Evolutionary conservation across 805 yeast genomes (phyloP), one percentile per base, ranked within the genome.

Genomic region (Komagataella ulmi): DNA sequence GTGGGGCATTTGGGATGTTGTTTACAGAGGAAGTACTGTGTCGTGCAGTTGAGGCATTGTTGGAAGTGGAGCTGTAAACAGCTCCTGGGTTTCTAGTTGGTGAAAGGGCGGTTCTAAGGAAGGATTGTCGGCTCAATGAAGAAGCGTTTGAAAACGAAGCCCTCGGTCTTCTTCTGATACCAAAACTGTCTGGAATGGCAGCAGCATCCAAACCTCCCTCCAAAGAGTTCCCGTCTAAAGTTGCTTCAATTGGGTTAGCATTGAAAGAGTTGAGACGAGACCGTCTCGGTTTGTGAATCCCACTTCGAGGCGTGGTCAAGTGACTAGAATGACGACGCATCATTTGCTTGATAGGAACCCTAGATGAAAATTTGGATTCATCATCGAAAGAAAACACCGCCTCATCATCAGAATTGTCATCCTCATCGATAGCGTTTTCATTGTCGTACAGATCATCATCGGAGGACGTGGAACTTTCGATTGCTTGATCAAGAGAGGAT

Each of bases 341-440:
- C 24, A 45, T 14, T 6, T 19, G 21, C 24, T 45, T 45, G 49
- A 49, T 45, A 46, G 19, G 47, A 17, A 24, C 47, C 24, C 50
- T 30, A 14, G 45, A 36, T 10, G 46, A 36, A 7, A 44, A 36
- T 36, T 50, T 47, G 24, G 50, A 8, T 14, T 60, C 62, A 14
- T 59, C 58, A 17, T 64, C 65, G 51, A 62, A 58, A 17, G 60
- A 51, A 49, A 63, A 63, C 45, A 63, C 64, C 48, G 60, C 65
- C 47, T 65, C 61, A 12, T 67, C 71, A n/a, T 58, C 71, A 17
- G 66, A 72, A 14, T 62, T 69, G 45, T 67, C 75, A 53, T 68
- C 72, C 24, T 61, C 64, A 30, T 30, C 40, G 14, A 30, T 30
- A 8, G 40, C 40, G 40, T 30, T 30, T 46, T 61, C 65, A 47